A percentile compares a stretch with the other conserved stretches of the same genome.
Conservation (phyloP, 208 protist genomes). For the Crithidia bombi region DNA sequence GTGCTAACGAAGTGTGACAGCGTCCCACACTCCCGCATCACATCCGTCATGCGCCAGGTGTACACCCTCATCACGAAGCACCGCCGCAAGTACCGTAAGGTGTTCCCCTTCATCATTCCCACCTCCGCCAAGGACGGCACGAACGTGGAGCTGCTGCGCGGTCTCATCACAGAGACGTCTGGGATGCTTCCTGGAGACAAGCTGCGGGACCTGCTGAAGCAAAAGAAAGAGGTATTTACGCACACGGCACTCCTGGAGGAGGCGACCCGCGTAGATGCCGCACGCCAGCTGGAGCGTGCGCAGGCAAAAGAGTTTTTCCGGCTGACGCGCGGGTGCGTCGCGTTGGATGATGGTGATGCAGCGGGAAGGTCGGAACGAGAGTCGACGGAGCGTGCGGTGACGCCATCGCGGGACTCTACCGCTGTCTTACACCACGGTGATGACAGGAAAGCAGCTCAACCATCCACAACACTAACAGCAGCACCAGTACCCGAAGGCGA, state of each 20-base stretch:
- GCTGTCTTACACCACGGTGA: too few species aligned
- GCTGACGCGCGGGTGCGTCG: constrained; percentile 1
- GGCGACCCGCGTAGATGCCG: constrained; percentile 51
- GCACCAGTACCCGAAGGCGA: too few species aligned
- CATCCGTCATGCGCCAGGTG: constrained; percentile 88
- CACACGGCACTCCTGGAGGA: constrained; percentile 60
- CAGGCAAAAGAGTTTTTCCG: constrained; percentile 52
- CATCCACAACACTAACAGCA: too few species aligned
- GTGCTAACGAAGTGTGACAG: constrained; percentile 92
- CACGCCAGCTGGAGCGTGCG: constrained; percentile 43
- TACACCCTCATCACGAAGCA: constrained; percentile 88
- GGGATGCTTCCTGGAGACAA: constrained; percentile 86
- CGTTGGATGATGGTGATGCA: neutral
- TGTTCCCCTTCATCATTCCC: constrained; percentile 88
- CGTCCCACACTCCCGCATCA: constrained; percentile 86
- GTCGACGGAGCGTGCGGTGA: neutral
- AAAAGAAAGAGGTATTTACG: constrained; percentile 53
- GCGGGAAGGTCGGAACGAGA: neutral
- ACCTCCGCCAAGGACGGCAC: constrained; percentile 81
- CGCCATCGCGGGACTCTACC: too few species aligned
- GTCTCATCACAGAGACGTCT: constrained; percentile 87
- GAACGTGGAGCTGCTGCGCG: constrained; percentile 87
- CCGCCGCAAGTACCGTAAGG: constrained; percentile 84
- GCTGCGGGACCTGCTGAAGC: constrained; percentile 71
- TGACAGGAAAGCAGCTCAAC: too few species aligned